phyloP scores from a whole-genome alignment of 345 rosid genomes.

The Turnera subulata region DNA sequence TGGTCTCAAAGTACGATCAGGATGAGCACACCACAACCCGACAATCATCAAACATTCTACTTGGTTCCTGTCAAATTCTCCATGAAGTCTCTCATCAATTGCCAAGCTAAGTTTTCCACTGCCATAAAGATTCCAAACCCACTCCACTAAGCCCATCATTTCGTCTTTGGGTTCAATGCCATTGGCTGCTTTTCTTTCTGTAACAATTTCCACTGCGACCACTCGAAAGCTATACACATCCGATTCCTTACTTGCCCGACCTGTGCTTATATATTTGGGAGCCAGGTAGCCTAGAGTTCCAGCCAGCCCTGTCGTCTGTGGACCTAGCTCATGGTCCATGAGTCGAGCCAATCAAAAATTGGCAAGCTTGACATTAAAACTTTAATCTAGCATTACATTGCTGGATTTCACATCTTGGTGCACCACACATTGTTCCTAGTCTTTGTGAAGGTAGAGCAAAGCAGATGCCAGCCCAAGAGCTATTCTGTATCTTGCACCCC shows the following conservation, averaged over 20 bases:
- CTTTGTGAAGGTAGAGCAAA: conserved; percentile 22
- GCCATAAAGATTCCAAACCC: conserved; percentile 25
- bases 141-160: conserved; percentile 19
- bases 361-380: conserved; percentile 23
- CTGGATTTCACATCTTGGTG: conserved; percentile 24
- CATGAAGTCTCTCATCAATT: conserved; percentile 3
- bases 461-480: conserved; percentile 21
- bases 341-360: conserved; percentile 27
- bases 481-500: conserved; percentile 20
- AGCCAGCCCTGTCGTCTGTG: conserved; percentile 21
- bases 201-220: conserved; percentile 22
- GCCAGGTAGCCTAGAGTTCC: conserved; percentile 26
- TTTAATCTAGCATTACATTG: conserved; percentile 22
- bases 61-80: conserved; percentile 14
- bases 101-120: too few relatives aligned
- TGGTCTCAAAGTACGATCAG: conserved; percentile 16
- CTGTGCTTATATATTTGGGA: conserved; percentile 24
- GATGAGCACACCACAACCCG: conserved; percentile 27
- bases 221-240: conserved; percentile 24
- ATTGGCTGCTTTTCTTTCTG: conserved; percentile 17
- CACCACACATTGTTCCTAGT: conserved; percentile 27
- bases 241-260: conserved; percentile 20
- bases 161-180: too few relatives aligned
- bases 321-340: conserved; percentile 21
- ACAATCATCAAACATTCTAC: conserved; percentile 19